Evolutionary conservation across 2,329 filamentous ascomycete genomes (phyloP).

Genomic region (Colletotrichum lindemuthianum): DNA sequence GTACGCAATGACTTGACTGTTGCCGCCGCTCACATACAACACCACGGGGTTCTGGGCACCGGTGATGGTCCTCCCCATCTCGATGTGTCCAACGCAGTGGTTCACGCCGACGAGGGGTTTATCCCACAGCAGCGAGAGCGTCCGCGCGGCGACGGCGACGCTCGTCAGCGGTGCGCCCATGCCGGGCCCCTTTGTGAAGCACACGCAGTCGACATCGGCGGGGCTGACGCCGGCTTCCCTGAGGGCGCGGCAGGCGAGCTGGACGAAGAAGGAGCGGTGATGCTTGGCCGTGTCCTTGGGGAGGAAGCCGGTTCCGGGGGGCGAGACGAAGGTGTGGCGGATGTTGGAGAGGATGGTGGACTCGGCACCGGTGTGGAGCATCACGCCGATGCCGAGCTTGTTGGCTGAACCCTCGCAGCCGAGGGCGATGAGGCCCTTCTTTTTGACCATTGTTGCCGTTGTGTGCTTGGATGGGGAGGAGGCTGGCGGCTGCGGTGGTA

Average conservation of each 20-base stretch:
- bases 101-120: constrained; percentile 95
- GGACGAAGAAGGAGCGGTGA: constrained; percentile 86
- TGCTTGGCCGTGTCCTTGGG: constrained; percentile 96
- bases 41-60: constrained; percentile 92
- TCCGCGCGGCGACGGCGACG: constrained; percentile 86
- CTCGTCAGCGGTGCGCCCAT: constrained; percentile 95
- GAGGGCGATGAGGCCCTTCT: constrained; percentile 59
- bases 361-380: constrained; percentile 73
- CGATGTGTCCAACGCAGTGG: constrained; percentile 98
- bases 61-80: constrained; percentile 96
- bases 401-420: constrained; percentile 92
- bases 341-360: constrained; percentile 89
- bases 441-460: constrained; percentile 42
- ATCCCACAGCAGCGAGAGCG: constrained; percentile 83
- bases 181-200: constrained; percentile 93
- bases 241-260: constrained; percentile 83
- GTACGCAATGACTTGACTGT: constrained; percentile 98
- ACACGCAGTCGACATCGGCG: constrained; percentile 85
- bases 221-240: constrained; percentile 70
- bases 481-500: not conserved
- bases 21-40: constrained; percentile 93
- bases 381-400: constrained; percentile 94
- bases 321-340: constrained; percentile 91
- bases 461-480: constrained; percentile 32
- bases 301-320: constrained; percentile 92